Evolutionary conservation across 2,329 filamentous ascomycete species (phyloP).

Genomic region (Paecilomyces niveus): DNA sequence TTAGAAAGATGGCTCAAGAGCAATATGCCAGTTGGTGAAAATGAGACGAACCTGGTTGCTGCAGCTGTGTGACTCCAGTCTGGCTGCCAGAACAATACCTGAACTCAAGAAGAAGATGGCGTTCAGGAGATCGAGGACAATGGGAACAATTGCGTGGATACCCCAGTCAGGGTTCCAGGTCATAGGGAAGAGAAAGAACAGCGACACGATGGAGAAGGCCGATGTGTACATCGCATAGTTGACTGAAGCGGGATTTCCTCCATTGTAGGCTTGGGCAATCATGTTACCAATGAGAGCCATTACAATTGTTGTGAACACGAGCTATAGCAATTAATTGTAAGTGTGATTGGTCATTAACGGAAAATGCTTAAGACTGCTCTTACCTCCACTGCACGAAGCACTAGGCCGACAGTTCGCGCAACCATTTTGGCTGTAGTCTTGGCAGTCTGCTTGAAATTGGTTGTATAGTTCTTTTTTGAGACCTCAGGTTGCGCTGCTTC

Average conservation of each 20-base stretch:
- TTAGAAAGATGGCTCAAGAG: not conserved
- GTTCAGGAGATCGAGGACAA: conserved; percentile 41
- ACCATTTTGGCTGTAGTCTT: conserved; percentile 1
- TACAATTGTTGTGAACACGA: conserved; percentile 53
- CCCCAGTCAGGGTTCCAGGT: conserved; percentile 30
- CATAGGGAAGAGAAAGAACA: conserved; percentile 42
- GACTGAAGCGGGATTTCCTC: conserved; percentile 53
- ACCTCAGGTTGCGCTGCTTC: not conserved
- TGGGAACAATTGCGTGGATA: conserved; percentile 35
- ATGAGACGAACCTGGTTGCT: conserved; percentile 34
- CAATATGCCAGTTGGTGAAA: not conserved
- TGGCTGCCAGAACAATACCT: conserved; percentile 43
- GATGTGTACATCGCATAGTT: conserved; percentile 46
- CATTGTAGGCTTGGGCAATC: conserved; percentile 45
- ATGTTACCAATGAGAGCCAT: conserved; percentile 58
- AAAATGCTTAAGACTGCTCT: not conserved
- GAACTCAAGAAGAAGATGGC: conserved; percentile 42
- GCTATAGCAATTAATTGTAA: conserved; percentile 30
- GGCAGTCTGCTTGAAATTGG: not conserved
- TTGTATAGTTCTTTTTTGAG: not conserved
- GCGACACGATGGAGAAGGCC: conserved; percentile 41
- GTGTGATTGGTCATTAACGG: not conserved
- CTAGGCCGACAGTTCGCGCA: conserved; percentile 3
- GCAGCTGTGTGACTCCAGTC: conserved; percentile 39
- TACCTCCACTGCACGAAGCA: conserved; percentile 8